These are phyloP conservation scores for Phytopythium cucurbitacearum DNA, from an alignment of 352 stramenopile genomes.

Conservation along the genomic window DNA sequence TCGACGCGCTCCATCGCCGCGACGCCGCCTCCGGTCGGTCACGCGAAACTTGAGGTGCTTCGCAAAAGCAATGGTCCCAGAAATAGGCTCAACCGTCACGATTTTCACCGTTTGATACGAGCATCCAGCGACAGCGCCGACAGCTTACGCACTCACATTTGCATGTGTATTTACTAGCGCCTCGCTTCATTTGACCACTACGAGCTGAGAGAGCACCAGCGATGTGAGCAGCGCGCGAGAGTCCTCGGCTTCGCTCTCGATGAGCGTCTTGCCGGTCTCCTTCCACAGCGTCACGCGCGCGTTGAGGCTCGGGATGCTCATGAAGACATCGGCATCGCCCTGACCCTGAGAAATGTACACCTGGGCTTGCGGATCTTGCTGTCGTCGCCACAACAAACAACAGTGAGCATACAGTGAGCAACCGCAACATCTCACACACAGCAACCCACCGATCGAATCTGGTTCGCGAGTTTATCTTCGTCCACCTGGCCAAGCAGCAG, in stretches of 20 bases:
- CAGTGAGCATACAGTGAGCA: neutral
- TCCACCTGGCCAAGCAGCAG: constrained; percentile 69
- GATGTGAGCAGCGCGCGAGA: constrained; percentile 54
- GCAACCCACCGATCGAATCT: constrained; percentile 62
- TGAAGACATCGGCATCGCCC: constrained; percentile 71
- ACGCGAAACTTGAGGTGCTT: no score
- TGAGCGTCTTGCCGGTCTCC: constrained; percentile 64
- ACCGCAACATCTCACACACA: neutral
- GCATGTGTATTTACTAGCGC: neutral
- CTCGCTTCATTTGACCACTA: constrained; percentile 20
- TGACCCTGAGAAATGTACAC: constrained; percentile 81
- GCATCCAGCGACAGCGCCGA: neutral
- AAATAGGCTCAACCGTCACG: no score
- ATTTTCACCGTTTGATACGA: no score
- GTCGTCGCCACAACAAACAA: constrained; percentile 2
- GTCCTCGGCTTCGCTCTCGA: constrained; percentile 78
- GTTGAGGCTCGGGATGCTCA: constrained; percentile 76
- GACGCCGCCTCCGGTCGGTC: neutral
- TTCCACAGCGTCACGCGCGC: constrained; percentile 76
- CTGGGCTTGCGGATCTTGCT: constrained; percentile 65
- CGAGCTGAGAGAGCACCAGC: constrained; percentile 46
- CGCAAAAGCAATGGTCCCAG: no score
- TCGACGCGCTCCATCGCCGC: constrained; percentile 31
- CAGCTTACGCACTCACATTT: neutral
- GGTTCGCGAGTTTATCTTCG: constrained; percentile 72